Conservation (phyloP, 2,329 filamentous ascomycete genomes). For the Macroventuria anomochaeta region DNA sequence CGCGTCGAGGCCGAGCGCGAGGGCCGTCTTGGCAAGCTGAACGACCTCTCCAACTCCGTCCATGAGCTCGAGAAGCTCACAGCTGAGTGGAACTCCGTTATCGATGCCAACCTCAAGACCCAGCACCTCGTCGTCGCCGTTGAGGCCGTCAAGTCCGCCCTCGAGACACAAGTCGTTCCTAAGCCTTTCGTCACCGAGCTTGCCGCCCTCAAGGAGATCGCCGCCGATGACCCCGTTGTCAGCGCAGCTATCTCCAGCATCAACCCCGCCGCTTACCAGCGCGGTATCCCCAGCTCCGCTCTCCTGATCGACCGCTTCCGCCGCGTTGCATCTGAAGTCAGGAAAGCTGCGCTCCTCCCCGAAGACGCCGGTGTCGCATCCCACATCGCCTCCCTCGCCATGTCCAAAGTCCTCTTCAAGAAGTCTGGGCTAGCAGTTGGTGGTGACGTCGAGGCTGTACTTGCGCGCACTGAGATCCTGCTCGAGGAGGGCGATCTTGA, state of each 20-base stretch:
- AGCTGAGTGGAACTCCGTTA: conserved; percentile 85
- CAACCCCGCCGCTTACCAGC: conserved; percentile 91
- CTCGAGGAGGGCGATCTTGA: conserved; percentile 94
- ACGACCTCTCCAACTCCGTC: conserved; percentile 78
- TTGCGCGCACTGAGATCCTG: conserved; percentile 85
- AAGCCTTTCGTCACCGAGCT: conserved; percentile 91
- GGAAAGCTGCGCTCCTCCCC: conserved; percentile 90
- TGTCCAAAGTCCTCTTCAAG: conserved; percentile 96
- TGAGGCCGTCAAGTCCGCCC: conserved; percentile 84
- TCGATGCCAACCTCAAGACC: conserved; percentile 88
- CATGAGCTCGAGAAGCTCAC: conserved; percentile 86
- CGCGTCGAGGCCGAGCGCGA: conserved; percentile 89
- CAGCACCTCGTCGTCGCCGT: conserved; percentile 97
- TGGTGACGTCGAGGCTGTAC: conserved; percentile 90
- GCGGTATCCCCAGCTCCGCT: conserved; percentile 80
- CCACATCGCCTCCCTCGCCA: conserved; percentile 85
- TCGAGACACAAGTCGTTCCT: conserved; percentile 76
- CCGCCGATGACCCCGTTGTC: conserved; percentile 81
- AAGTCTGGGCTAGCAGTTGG: conserved; percentile 79
- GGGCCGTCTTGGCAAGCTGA: conserved; percentile 83
- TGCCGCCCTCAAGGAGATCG: conserved; percentile 92
- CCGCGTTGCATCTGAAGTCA: conserved; percentile 86
- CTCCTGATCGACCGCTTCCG: conserved; percentile 96
- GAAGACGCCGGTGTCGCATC: conserved; percentile 94
- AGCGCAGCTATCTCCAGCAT: conserved; percentile 96